Percentiles rank a stretch among this genome's conserved stretches.
Conservation (phyloP, 2,329 filamentous ascomycete genomes). For the Ceratocystiopsis minuta region DNA sequence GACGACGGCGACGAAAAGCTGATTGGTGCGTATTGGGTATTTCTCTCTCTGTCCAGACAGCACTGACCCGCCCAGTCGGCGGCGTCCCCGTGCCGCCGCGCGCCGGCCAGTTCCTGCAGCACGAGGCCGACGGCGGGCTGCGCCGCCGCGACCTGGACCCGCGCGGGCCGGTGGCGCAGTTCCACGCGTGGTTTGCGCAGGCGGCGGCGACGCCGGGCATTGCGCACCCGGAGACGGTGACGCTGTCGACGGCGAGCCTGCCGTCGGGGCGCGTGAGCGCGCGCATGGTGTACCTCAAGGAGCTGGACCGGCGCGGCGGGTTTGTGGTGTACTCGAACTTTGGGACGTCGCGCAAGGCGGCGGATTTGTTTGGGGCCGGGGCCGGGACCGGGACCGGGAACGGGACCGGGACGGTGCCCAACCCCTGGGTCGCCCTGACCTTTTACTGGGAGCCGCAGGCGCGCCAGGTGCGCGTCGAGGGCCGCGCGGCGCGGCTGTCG, state of each 20-base stretch:
- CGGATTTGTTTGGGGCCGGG: constrained; percentile 35
- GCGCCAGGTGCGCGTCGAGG: constrained; percentile 82
- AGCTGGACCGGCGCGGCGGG: constrained; percentile 54
- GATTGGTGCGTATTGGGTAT: constrained; percentile 4
- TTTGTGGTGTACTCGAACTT: constrained; percentile 94
- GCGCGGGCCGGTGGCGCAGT: constrained; percentile 57
- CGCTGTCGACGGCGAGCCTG: constrained; percentile 65
- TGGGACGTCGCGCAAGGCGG: constrained; percentile 52
- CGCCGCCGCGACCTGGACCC: constrained; percentile 40
- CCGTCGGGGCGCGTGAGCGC: constrained; percentile 72
- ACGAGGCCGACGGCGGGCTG: constrained; percentile 32
- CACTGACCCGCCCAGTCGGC: constrained; percentile 15
- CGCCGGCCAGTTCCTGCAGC: constrained; percentile 57
- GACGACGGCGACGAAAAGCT: constrained; percentile 5
- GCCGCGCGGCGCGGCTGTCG: constrained; percentile 46
- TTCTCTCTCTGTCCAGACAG: too few relatives aligned
- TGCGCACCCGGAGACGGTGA: constrained; percentile 73
- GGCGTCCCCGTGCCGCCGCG: constrained; percentile 23
- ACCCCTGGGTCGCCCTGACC: constrained; percentile 63
- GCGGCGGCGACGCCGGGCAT: constrained; percentile 36
- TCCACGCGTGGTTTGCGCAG: constrained; percentile 73
- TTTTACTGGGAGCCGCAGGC: constrained; percentile 85
- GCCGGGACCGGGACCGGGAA: constrained; percentile 6
- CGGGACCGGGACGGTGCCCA: constrained; percentile 19
- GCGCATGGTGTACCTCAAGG: constrained; percentile 86